Conservation (phyloP, 1,284 basidiomycete genomes). For the Tylopilus microsporus region DNA sequence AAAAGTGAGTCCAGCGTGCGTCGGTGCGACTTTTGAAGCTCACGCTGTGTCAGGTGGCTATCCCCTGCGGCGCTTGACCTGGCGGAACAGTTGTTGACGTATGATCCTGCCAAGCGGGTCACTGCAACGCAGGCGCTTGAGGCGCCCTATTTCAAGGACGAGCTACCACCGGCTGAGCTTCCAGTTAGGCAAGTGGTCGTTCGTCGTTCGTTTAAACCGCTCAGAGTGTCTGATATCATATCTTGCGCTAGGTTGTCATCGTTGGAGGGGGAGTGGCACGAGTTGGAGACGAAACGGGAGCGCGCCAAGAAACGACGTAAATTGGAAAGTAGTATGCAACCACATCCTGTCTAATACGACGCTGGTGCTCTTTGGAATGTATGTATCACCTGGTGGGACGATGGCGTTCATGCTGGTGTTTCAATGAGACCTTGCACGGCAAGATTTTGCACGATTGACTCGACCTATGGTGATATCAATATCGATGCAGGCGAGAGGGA, state of each 20-base stretch:
- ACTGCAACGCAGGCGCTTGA: slow-evolving; percentile 78
- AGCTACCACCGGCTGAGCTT: slow-evolving; percentile 67
- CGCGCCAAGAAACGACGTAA: slow-evolving; percentile 69
- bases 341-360: slow-evolving; percentile 29
- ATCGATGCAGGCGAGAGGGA: background rate
- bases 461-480: slow-evolving; percentile 48
- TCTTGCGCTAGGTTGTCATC: slow-evolving; percentile 51
- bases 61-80: slow-evolving; percentile 80
- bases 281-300: slow-evolving; percentile 84
- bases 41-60: slow-evolving; percentile 57
- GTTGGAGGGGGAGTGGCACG: slow-evolving; percentile 93
- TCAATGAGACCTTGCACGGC: slow-evolving; percentile 63
- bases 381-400: slow-evolving; percentile 6
- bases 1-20: slow-evolving; percentile 51
- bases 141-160: slow-evolving; percentile 77
- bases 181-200: slow-evolving; percentile 69
- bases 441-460: slow-evolving; percentile 75
- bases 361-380: slow-evolving; percentile 16
- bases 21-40: slow-evolving; percentile 2
- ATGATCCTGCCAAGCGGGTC: slow-evolving; percentile 76
- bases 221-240: slow-evolving; percentile 18
- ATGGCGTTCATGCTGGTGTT: slow-evolving; percentile 26
- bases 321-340: slow-evolving; percentile 32
- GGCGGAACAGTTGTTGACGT: slow-evolving; percentile 77
- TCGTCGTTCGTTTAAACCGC: background rate